These are phyloP conservation scores for Xylaria telfairii DNA, from an alignment of 495 filamentous ascomycete genomes.

Conservation along the genomic window DNA sequence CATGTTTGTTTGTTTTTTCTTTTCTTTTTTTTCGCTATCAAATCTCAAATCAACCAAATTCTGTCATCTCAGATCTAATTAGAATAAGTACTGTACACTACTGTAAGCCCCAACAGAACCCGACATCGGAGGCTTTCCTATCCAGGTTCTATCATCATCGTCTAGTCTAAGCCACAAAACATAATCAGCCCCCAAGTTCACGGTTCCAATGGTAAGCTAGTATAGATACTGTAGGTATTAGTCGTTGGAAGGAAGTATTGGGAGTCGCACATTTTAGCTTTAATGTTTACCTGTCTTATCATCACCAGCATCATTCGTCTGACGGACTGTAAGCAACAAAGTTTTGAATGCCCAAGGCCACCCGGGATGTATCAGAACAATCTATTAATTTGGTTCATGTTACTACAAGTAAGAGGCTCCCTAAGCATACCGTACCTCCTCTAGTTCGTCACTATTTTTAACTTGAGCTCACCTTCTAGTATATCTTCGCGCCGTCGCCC, in stretches of 20 bases:
- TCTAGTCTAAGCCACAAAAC: constrained; percentile 3
- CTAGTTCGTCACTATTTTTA: background rate
- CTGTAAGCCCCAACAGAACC: background rate
- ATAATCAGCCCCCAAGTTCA: background rate
- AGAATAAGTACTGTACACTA: no score
- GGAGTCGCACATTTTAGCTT: background rate
- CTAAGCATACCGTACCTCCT: background rate
- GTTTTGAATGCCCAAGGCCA: background rate
- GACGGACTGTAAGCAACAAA: background rate
- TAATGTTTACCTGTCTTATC: constrained; percentile 4
- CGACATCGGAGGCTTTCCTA: constrained; percentile 6
- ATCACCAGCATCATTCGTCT: background rate
- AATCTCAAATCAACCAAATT: constrained; percentile 19
- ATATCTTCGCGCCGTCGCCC: background rate
- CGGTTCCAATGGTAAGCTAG: background rate
- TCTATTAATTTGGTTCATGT: background rate
- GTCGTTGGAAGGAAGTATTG: background rate
- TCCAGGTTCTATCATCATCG: background rate
- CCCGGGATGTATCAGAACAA: background rate
- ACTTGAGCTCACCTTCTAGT: background rate
- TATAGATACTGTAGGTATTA: background rate
- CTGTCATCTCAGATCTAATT: background rate
- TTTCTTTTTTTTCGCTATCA: background rate
- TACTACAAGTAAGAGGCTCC: background rate
- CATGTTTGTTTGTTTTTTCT: background rate